These are phyloP conservation scores for Phycomyces nitens DNA, from an alignment of 192 early-diverging fungal species.

Conservation along the genomic window DNA sequence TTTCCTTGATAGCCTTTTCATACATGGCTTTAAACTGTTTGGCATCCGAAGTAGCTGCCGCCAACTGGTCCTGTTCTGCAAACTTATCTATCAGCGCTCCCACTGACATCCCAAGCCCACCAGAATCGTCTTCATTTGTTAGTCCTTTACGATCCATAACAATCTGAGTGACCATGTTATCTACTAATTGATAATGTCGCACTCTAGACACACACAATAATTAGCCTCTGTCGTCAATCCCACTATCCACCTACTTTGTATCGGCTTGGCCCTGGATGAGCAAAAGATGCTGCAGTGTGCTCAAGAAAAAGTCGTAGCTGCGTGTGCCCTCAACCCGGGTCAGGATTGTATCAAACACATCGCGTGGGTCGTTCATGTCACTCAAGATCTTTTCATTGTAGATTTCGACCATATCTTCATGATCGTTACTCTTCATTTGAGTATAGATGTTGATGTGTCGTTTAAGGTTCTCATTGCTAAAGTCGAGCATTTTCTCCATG, in stretches of 20 bases:
- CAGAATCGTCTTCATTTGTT: conserved; percentile 53
- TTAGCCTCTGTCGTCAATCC: neutral
- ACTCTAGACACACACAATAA: conserved; percentile 39
- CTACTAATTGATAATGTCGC: conserved; percentile 74
- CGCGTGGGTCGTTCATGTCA: conserved; percentile 75
- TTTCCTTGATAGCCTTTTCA: conserved; percentile 62
- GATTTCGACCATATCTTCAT: conserved; percentile 56
- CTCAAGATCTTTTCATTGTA: conserved; percentile 66
- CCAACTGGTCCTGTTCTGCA: conserved; percentile 73
- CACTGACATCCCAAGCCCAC: conserved; percentile 63
- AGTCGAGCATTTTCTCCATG: conserved; percentile 52
- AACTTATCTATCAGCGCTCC: conserved; percentile 68
- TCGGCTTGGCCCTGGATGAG: conserved; percentile 68
- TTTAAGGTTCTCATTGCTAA: conserved; percentile 46
- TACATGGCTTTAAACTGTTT: conserved; percentile 60
- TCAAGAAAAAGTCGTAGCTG: conserved; percentile 71
- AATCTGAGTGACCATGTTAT: conserved; percentile 72
- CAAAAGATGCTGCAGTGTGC: conserved; percentile 70
- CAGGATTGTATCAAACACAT: conserved; percentile 69
- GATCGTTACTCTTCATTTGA: conserved; percentile 40
- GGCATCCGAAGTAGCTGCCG: conserved; percentile 61
- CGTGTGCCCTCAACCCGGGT: conserved; percentile 67
- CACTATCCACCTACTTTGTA: conserved; percentile 31
- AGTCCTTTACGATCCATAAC: conserved; percentile 69
- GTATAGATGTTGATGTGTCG: conserved; percentile 34